Evolutionary conservation across 306 rosid species (phyloP).

Genomic region (Begonia fuchsioides): DNA sequence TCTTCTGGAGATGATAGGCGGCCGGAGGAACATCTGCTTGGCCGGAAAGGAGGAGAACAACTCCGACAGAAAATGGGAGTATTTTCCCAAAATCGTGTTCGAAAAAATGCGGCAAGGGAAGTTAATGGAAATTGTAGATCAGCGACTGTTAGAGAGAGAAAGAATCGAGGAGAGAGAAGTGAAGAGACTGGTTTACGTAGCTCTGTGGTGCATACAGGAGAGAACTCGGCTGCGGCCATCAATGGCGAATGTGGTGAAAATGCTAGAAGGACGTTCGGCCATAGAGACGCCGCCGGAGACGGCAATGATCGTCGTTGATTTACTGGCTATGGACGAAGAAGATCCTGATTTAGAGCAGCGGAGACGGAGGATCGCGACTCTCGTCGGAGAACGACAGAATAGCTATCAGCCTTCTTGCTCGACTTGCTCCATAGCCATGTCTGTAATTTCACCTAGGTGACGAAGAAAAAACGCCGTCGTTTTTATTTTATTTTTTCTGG

Average conservation of each 20-base stretch:
- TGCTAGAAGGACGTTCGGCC: conserved; percentile 54
- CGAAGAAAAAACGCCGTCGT: too few species aligned
- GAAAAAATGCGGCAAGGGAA: conserved; percentile 59
- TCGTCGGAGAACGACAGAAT: conserved; percentile 4
- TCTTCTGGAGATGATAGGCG: conserved; percentile 71
- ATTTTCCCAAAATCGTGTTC: conserved; percentile 51
- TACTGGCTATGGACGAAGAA: conserved; percentile 34
- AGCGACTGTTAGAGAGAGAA: conserved; percentile 25
- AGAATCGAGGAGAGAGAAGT: conserved; percentile 49
- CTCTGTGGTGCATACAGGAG: conserved; percentile 90
- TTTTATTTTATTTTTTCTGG: too few species aligned
- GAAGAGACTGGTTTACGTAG: conserved; percentile 40
- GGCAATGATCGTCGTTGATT: conserved; percentile 51
- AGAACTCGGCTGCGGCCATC: conserved; percentile 55
- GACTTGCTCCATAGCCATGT: too few species aligned
- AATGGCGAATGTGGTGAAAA: conserved; percentile 55
- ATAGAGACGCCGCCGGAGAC: conserved; percentile 76
- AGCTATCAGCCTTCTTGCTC: too few species aligned
- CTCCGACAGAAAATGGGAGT: conserved; percentile 36
- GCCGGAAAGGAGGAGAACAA: conserved; percentile 20
- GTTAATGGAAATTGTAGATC: conserved; percentile 60
- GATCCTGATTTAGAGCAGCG: neutral
- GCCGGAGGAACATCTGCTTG: conserved; percentile 42
- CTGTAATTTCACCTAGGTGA: too few species aligned
- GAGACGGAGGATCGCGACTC: conserved; percentile 12